A percentile compares a stretch with the other conserved stretches of the same genome.
phyloP scores from a whole-genome alignment of 1,284 basidiomycete genomes.

The Trichosporon sp. region DNA sequence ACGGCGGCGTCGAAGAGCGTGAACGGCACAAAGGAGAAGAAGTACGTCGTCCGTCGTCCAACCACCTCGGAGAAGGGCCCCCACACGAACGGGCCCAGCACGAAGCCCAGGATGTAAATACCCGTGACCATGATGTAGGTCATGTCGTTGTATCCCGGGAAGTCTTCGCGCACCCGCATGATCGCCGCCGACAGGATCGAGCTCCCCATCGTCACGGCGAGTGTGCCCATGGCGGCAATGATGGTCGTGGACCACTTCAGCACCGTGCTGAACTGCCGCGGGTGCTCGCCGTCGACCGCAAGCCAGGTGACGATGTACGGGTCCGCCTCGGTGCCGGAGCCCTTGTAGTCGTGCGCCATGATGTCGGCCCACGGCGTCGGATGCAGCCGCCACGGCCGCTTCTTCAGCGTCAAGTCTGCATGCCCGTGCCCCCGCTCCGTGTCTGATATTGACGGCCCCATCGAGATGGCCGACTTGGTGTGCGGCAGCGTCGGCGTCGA shows the following conservation, averaged over 20 bases:
- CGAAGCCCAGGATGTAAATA: slow-evolving; percentile 11
- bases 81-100: slow-evolving; percentile 21
- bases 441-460: neutral
- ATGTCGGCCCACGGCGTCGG: neutral
- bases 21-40: slow-evolving; percentile 44
- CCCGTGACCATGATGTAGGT: slow-evolving; percentile 25
- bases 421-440: neutral
- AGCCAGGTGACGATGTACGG: slow-evolving; percentile 43
- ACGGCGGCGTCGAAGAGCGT: slow-evolving; percentile 48
- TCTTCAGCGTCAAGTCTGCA: neutral
- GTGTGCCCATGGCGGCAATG: slow-evolving; percentile 18
- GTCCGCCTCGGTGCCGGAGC: slow-evolving; percentile 37
- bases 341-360: neutral
- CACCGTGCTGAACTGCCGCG: slow-evolving; percentile 16
- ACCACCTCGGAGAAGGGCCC: slow-evolving; percentile 32
- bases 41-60: slow-evolving; percentile 41
- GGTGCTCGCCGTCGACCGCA: slow-evolving; percentile 30
- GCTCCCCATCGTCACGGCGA: slow-evolving; percentile 23
- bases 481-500: neutral
- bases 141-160: slow-evolving; percentile 23
- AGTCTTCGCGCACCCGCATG: slow-evolving; percentile 17
- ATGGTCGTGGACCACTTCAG: slow-evolving; percentile 34
- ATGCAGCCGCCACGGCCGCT: neutral
- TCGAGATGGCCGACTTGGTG: neutral
- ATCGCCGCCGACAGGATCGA: slow-evolving; percentile 31